Evolutionary conservation across 768 basidiomycete genomes (phyloP).

Genomic region (Artomyces pyxidatus): DNA sequence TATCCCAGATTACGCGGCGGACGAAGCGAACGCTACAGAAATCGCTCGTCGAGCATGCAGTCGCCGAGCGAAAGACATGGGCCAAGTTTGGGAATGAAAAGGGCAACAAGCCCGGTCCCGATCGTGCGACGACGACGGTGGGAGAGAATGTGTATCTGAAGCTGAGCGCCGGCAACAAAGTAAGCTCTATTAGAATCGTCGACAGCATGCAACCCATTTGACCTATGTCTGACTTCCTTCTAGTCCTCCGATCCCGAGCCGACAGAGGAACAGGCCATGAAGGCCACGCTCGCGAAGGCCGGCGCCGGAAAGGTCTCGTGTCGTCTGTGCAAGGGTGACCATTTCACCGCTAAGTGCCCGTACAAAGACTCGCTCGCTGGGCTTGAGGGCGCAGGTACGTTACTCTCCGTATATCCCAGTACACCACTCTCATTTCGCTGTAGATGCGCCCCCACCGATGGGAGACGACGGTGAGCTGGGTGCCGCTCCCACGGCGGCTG

Average conservation of each 20-base stretch:
- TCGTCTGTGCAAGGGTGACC: conserved; percentile 91
- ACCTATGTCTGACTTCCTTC: neutral
- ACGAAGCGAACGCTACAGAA: conserved; percentile 85
- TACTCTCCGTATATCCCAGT: neutral
- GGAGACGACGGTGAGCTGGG: neutral
- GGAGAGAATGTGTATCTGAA: conserved; percentile 65
- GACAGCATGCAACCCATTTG: neutral
- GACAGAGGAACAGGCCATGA: conserved; percentile 55
- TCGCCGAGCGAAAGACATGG: conserved; percentile 93
- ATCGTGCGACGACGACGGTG: conserved; percentile 89
- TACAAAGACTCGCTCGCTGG: conserved; percentile 90
- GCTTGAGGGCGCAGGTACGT: conserved; percentile 51
- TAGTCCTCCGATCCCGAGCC: conserved; percentile 62
- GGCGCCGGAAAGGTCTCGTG: conserved; percentile 88
- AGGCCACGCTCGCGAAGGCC: conserved; percentile 56
- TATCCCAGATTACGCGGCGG: conserved; percentile 67
- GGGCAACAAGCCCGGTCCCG: conserved; percentile 81
- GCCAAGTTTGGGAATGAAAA: conserved; percentile 89
- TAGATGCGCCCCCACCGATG: neutral
- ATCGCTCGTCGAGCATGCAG: conserved; percentile 86
- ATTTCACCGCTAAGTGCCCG: conserved; percentile 98
- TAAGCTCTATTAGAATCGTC: conserved; percentile 29
- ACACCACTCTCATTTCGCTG: neutral
- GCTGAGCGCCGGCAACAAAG: conserved; percentile 48
- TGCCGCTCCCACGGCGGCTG: conserved; percentile 1